Percentiles rank a stretch among this genome's conserved stretches.
phyloP scores from a whole-genome alignment of 345 rosid genomes.

The Balakata baccata region DNA sequence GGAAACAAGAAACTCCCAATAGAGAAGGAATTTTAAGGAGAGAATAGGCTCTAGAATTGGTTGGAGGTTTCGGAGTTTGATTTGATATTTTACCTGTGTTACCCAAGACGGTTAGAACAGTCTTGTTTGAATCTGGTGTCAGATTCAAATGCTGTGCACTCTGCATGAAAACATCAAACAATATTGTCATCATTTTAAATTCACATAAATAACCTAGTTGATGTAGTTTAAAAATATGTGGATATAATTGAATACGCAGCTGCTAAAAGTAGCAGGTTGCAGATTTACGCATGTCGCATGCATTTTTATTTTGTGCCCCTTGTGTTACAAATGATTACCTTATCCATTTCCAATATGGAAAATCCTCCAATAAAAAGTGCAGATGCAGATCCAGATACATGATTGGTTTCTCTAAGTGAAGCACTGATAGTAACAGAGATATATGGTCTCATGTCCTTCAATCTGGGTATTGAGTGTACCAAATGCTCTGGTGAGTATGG shows the following conservation, averaged over 20 bases:
- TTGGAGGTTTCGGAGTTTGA: not conserved
- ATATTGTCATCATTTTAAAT: not conserved
- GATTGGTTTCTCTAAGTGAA: conserved; percentile 49
- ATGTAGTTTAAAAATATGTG: not conserved
- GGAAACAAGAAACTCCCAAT: not conserved
- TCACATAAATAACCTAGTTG: not conserved
- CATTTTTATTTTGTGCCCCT: not conserved
- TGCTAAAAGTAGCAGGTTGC: not conserved
- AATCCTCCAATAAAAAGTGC: conserved; percentile 89
- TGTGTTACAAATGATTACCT: conserved; percentile 43
- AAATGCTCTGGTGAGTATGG: conserved; percentile 90
- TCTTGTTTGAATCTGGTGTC: conserved; percentile 59
- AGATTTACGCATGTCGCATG: not conserved
- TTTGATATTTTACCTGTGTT: conserved; percentile 57
- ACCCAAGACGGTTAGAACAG: conserved; percentile 60
- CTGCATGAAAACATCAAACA: conserved; percentile 30
- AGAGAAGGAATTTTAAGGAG: not conserved
- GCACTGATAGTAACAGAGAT: conserved; percentile 57
- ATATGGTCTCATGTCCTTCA: conserved; percentile 53
- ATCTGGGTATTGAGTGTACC: conserved; percentile 49
- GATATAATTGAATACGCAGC: not conserved
- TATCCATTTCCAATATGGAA: conserved; percentile 56
- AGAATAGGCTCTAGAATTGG: not conserved
- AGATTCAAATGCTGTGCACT: conserved; percentile 54
- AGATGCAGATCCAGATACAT: conserved; percentile 72